These are phyloP conservation scores for Beauveria sp. DNA, from an alignment of 2,329 filamentous ascomycete species.

Conservation along the genomic window DNA sequence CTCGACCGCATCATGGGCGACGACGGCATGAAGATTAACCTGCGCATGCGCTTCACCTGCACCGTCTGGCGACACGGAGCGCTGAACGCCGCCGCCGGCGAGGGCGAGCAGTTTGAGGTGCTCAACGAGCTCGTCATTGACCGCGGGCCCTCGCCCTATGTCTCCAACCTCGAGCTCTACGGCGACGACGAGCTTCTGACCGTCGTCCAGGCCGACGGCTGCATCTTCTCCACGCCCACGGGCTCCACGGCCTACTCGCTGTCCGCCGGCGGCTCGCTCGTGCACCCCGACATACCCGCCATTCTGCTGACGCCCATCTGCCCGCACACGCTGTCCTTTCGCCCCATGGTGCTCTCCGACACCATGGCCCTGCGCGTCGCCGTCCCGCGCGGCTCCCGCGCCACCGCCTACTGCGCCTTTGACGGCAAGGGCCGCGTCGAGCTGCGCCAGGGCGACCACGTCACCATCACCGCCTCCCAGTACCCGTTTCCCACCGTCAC, in stretches of 20 bases:
- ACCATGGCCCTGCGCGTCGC: constrained; percentile 86
- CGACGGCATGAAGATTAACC: constrained; percentile 89
- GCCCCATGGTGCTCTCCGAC: constrained; percentile 95
- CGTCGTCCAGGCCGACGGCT: constrained; percentile 92
- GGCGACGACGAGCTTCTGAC: constrained; percentile 93
- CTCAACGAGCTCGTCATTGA: constrained; percentile 98
- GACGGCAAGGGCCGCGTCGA: constrained; percentile 95
- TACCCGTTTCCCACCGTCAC: constrained; percentile 97
- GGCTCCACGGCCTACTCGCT: constrained; percentile 93
- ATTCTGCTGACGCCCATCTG: constrained; percentile 97
- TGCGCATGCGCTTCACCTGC: constrained; percentile 98
- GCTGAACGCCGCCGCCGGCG: constrained; percentile 45
- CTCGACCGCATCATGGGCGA: constrained; percentile 88
- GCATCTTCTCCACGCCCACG: constrained; percentile 95
- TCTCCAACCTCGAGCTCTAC: constrained; percentile 93
- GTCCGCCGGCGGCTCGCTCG: constrained; percentile 87
- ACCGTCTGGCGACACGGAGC: constrained; percentile 76
- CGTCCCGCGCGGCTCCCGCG: constrained; percentile 75
- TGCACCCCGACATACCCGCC: constrained; percentile 93
- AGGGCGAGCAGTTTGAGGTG: constrained; percentile 94
- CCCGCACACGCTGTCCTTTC: constrained; percentile 92
- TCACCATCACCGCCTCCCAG: constrained; percentile 91
- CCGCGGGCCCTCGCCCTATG: constrained; percentile 90
- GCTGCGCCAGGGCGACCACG: constrained; percentile 85
- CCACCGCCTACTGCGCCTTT: constrained; percentile 93